Evolutionary conservation across 2,329 filamentous ascomycete species (phyloP), one percentile per base, ranked within the genome.

Genomic region (Calonectria ilicicola): DNA sequence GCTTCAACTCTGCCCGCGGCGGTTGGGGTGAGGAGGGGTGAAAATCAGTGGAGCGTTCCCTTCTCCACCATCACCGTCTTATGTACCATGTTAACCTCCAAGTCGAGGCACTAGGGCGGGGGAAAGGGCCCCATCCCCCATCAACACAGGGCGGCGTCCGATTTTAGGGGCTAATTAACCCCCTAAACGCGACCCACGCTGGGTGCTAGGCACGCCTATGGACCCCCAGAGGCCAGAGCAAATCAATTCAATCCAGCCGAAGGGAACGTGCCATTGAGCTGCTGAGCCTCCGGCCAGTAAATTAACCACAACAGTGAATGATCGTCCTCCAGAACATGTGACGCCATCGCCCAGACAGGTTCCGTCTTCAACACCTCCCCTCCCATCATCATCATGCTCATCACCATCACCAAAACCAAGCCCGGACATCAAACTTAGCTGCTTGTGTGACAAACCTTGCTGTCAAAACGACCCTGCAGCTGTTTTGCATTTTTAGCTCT

Each of bases 271-370:
- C 29, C 44, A 65, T 65, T n/a, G n/a, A 23, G 3, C 32, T 12
- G 10, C 53, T 38, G 35, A 60, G 53, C 51, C 66, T 47, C 44
- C 26, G 29, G 35, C 51, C 53, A 60, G 53, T 58, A 38, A 38
- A 58, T 60, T 40, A 60, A 38, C 38, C 49, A 44, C 42, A 51
- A 27, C 38, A 32, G 51, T 46, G 35, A 53, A 47, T 47, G 49
- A 47, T 53, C 26, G 23, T 60, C 65, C 40, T 47, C 32, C 17
- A 44, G 26, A 17, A 44, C 64, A 58, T 62, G 66, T 68, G 66
- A 68, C 56, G 66, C 66, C 42, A 68, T 68, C 66, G 47, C 46
- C 32, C 15, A 27, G 21, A 27, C 15, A 23, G 12, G 21, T 63
- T 27, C 47, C 56, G 66, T 38, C 35, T 67, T 60, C 46, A 14